These are phyloP conservation scores for Globisporangium iwayamae DNA, from an alignment of 352 stramenopile species.

Conservation along the genomic window DNA sequence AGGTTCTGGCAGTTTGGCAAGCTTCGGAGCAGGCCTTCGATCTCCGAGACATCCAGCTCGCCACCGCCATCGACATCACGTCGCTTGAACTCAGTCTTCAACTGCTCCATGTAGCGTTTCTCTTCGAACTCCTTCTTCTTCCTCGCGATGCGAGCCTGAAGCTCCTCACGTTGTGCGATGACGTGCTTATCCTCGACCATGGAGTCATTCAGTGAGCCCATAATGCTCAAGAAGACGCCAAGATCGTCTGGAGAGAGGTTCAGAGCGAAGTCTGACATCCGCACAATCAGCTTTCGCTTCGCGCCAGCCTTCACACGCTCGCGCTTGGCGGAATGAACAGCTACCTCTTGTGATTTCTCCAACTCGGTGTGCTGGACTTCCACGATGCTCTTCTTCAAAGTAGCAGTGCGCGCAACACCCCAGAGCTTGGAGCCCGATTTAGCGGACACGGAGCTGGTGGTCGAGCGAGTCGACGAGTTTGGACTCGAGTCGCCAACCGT, in stretches of 20 bases:
- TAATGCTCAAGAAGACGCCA: slow-evolving; percentile 76
- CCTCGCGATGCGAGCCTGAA: slow-evolving; percentile 41
- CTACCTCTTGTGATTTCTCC: slow-evolving; percentile 29
- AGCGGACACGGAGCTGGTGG: slow-evolving; percentile 1
- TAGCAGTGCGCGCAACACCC: slow-evolving; percentile 47
- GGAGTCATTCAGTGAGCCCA: slow-evolving; percentile 55
- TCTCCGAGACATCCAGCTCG: slow-evolving; percentile 64
- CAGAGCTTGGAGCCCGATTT: slow-evolving; percentile 50
- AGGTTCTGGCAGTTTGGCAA: slow-evolving; percentile 69
- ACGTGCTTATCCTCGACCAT: slow-evolving; percentile 71
- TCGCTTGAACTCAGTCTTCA: slow-evolving; percentile 71
- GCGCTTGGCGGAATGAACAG: slow-evolving; percentile 19
- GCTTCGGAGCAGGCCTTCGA: slow-evolving; percentile 56
- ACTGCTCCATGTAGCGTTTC: slow-evolving; percentile 59
- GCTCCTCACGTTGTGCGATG: slow-evolving; percentile 44
- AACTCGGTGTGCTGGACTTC: slow-evolving; percentile 57
- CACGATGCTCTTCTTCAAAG: slow-evolving; percentile 52
- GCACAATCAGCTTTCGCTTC: slow-evolving; percentile 61
- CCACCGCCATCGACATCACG: slow-evolving; percentile 74
- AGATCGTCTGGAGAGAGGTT: slow-evolving; percentile 81
- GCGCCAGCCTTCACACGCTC: slow-evolving; percentile 55
- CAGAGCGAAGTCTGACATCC: slow-evolving; percentile 83
- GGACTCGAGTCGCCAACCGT: slow-evolving; percentile 37
- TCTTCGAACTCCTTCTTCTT: slow-evolving; percentile 56
- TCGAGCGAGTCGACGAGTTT: slow-evolving; percentile 16